phyloP scores from a whole-genome alignment of 106 monocot genomes.

The Apostasia shenzhenica region DNA sequence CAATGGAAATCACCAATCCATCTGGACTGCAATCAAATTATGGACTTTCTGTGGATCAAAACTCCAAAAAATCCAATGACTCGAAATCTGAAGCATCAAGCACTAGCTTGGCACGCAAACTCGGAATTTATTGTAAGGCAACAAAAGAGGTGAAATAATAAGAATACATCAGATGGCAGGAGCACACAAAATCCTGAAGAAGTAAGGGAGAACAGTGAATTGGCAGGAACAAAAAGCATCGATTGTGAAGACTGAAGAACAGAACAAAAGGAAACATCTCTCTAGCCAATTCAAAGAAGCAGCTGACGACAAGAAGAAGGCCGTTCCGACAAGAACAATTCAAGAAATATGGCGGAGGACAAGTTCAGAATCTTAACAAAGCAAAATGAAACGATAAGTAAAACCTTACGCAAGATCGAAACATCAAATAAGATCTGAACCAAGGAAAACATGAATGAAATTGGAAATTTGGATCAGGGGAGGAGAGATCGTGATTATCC shows the following conservation, averaged over 20 bases:
- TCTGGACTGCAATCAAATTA: not conserved
- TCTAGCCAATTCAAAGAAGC: not conserved
- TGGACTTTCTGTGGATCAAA: not conserved
- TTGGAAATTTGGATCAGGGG: not conserved
- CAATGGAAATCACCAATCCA: not conserved
- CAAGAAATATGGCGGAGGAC: no score
- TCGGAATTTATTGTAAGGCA: not conserved
- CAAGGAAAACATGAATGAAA: not conserved
- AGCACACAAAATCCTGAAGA: slow-evolving; percentile 1
- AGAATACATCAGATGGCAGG: slow-evolving; percentile 1
- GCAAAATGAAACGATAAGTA: not conserved
- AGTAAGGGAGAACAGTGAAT: not conserved
- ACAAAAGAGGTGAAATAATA: not conserved
- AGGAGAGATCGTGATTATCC: not conserved
- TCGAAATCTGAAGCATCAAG: not conserved
- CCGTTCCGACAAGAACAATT: no score
- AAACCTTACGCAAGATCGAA: slow-evolving; percentile 1
- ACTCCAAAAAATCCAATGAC: not conserved
- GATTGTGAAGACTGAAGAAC: not conserved
- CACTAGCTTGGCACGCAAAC: not conserved
- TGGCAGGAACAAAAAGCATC: not conserved
- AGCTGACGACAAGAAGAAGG: not conserved
- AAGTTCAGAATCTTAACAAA: not conserved
- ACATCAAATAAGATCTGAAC: not conserved
- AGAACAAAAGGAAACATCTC: not conserved